Conservation (phyloP, 1,284 basidiomycete genomes). For the Ceratobasidium sp. region DNA sequence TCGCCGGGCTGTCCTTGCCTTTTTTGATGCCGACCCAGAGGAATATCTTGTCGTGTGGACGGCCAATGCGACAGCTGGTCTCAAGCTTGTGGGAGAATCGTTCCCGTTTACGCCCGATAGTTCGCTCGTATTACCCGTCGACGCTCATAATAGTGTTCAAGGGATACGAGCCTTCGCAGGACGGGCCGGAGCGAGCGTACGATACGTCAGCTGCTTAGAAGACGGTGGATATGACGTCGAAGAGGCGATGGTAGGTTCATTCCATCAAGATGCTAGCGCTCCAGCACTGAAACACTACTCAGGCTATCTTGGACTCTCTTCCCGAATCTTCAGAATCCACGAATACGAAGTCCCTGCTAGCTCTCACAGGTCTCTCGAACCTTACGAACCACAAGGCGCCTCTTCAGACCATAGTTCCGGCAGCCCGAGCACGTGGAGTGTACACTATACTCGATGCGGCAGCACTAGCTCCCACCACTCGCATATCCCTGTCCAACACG, state of each 20-base stretch:
- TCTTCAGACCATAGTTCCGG: constrained; percentile 55
- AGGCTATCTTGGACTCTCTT: constrained; percentile 22
- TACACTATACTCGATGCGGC: constrained; percentile 82
- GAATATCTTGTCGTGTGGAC: constrained; percentile 84
- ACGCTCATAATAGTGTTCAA: constrained; percentile 87
- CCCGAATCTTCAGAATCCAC: constrained; percentile 13
- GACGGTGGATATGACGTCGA: constrained; percentile 72
- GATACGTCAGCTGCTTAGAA: constrained; percentile 73
- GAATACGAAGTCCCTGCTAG: constrained; percentile 71
- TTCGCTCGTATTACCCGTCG: constrained; percentile 73
- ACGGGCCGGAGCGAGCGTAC: constrained; percentile 66
- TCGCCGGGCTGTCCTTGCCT: constrained; percentile 74
- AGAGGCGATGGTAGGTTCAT: constrained; percentile 68
- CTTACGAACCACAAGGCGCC: constrained; percentile 77
- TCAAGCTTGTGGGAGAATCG: constrained; percentile 84
- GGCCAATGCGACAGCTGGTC: constrained; percentile 79
- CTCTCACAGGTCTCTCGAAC: constrained; percentile 83
- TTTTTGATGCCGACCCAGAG: constrained; percentile 77
- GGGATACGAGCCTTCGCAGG: constrained; percentile 81
- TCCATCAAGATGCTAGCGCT: not conserved
- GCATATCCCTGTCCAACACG: constrained; percentile 72
- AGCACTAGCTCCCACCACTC: constrained; percentile 78
- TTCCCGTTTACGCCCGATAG: constrained; percentile 75
- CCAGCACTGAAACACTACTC: not conserved
- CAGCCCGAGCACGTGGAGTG: constrained; percentile 74